These are phyloP conservation scores for Botryosphaeria dothidea DNA, from an alignment of 2,329 filamentous ascomycete species.

Conservation along the genomic window DNA sequence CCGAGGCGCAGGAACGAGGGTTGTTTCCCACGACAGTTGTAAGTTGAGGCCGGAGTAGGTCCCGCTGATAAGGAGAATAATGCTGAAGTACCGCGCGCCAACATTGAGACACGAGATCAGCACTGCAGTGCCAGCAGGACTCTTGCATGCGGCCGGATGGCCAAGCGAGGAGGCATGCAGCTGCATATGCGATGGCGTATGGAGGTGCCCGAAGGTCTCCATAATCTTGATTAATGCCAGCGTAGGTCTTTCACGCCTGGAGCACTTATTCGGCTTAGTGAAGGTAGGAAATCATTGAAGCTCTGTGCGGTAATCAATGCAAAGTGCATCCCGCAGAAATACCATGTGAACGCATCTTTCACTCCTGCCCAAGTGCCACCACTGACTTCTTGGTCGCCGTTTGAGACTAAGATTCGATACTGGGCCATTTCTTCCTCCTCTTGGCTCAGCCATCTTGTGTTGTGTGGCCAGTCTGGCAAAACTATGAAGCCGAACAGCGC, in stretches of 20 bases:
- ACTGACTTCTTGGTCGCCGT: conserved; percentile 40
- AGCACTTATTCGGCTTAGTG: conserved; percentile 21
- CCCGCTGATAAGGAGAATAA: conserved; percentile 35
- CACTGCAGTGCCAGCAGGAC: conserved; percentile 32
- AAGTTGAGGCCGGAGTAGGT: conserved; percentile 44
- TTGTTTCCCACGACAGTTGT: conserved; percentile 46
- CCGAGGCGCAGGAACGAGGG: conserved; percentile 42
- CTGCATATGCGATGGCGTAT: conserved; percentile 34
- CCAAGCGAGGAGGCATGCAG: conserved; percentile 29
- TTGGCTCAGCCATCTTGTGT: conserved; percentile 47
- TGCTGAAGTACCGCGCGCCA: conserved; percentile 33
- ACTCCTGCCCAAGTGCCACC: conserved; percentile 43
- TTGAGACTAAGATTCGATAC: background rate
- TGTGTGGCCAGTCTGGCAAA: conserved; percentile 54
- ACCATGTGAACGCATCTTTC: conserved; percentile 43
- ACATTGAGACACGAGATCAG: conserved; percentile 33
- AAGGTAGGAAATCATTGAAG: conserved; percentile 37
- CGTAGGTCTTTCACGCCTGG: conserved; percentile 9
- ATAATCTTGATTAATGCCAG: background rate
- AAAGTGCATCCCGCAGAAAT: conserved; percentile 44
- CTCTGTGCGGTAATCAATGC: conserved; percentile 32
- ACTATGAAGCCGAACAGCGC: conserved; percentile 36
- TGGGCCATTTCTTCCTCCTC: conserved; percentile 41
- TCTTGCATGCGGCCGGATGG: conserved; percentile 32
- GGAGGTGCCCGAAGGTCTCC: conserved; percentile 20